Conservation (phyloP, 176 grass and related monocot genomes). For the Pontederia crassipes region DNA sequence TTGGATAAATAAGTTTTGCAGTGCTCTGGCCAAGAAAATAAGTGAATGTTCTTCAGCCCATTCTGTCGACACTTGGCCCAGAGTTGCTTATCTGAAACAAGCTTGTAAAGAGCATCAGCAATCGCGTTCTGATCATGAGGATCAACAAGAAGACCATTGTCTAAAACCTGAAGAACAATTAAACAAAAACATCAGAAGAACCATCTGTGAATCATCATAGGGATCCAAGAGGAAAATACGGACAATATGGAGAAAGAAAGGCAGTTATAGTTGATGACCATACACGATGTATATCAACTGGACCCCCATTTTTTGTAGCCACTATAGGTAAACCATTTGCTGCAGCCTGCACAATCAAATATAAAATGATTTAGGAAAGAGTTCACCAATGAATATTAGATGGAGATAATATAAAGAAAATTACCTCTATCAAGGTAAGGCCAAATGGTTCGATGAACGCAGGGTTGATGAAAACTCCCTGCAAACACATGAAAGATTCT, state of each 20-base stretch:
- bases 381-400: not conserved
- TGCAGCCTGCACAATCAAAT: not conserved
- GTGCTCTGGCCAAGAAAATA: slow-evolving; percentile 83
- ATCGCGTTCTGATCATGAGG: slow-evolving; percentile 77
- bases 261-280: not conserved
- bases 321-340: slow-evolving; percentile 17
- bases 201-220: no score
- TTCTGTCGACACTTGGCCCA: slow-evolving; percentile 55
- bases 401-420: not conserved
- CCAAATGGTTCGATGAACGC: slow-evolving; percentile 20
- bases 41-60: slow-evolving; percentile 67
- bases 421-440: slow-evolving; percentile 21
- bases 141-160: slow-evolving; percentile 81
- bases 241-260: no score
- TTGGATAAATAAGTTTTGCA: slow-evolving; percentile 70
- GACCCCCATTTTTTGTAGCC: slow-evolving; percentile 21
- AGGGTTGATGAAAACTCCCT: slow-evolving; percentile 23
- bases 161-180: slow-evolving; percentile 48
- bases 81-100: slow-evolving; percentile 65
- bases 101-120: slow-evolving; percentile 66
- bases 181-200: slow-evolving; percentile 16
- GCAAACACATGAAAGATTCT: not conserved
- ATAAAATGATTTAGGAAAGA: not conserved
- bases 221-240: no score
- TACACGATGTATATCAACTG: slow-evolving; percentile 19